phyloP scores from a whole-genome alignment of 1,284 basidiomycete genomes.

The Testicularia cyperi region DNA sequence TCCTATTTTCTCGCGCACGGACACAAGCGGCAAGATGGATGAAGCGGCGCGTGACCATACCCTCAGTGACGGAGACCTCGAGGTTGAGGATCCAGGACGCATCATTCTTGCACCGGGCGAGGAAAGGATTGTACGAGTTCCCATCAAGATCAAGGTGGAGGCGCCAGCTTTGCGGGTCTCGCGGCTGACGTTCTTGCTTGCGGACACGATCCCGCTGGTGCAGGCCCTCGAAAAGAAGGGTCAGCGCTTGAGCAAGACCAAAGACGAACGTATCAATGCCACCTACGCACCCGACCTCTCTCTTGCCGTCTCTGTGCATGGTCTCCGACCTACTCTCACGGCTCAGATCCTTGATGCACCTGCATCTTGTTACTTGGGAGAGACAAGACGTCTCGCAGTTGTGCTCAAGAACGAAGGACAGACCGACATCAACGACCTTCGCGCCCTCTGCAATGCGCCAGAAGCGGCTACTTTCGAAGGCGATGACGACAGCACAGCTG shows the following conservation, averaged over 20 bases:
- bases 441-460: slow-evolving; percentile 16
- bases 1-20: slow-evolving; percentile 4
- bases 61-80: slow-evolving; percentile 10
- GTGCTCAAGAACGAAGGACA: slow-evolving; percentile 16
- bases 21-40: neutral
- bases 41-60: neutral
- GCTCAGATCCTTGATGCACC: slow-evolving; percentile 11
- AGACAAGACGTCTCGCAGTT: slow-evolving; percentile 9
- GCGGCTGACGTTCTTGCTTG: slow-evolving; percentile 61
- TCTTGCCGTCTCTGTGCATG: slow-evolving; percentile 59
- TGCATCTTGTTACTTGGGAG: slow-evolving; percentile 6
- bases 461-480: slow-evolving; percentile 10
- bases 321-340: slow-evolving; percentile 11
- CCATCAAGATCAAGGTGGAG: slow-evolving; percentile 8
- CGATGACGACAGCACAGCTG: slow-evolving; percentile 27
- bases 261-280: slow-evolving; percentile 60
- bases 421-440: slow-evolving; percentile 8
- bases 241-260: slow-evolving; percentile 61
- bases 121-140: slow-evolving; percentile 3
- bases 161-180: slow-evolving; percentile 42
- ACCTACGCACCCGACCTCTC: slow-evolving; percentile 62
- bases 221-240: slow-evolving; percentile 62
- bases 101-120: slow-evolving; percentile 6
- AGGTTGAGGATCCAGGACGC: slow-evolving; percentile 45
- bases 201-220: slow-evolving; percentile 60